Conservation (phyloP, 176 grass and related monocot species). For the Phyllostachys edulis region DNA sequence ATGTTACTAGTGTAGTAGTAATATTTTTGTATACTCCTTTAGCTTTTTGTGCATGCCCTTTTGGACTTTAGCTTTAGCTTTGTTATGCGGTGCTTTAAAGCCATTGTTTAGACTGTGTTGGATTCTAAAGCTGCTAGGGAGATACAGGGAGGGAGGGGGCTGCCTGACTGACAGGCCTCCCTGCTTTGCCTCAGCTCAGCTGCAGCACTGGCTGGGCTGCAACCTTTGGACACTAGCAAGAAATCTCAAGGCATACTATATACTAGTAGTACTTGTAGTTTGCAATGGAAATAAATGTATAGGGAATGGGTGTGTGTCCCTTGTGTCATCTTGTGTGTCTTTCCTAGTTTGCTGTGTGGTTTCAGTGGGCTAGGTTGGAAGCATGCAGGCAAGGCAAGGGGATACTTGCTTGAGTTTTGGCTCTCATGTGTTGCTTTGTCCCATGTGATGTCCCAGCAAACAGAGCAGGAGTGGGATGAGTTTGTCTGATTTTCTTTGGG, state of each 20-base stretch:
- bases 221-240: not conserved
- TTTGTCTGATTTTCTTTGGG: constrained; percentile 4
- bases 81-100: constrained; percentile 39
- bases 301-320: not conserved
- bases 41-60: constrained; percentile 34
- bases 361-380: not conserved
- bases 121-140: constrained; percentile 37
- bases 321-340: not conserved
- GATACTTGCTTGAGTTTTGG: not conserved
- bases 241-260: not conserved
- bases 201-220: not conserved
- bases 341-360: not conserved
- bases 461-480: not conserved
- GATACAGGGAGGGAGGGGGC: not conserved
- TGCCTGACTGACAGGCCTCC: not conserved
- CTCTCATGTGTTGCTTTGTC: not conserved
- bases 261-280: not conserved
- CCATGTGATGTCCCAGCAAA: constrained; percentile 22
- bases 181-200: not conserved
- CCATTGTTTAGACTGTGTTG: constrained; percentile 41
- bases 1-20: not conserved
- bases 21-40: not conserved
- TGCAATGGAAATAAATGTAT: not conserved
- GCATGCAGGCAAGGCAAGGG: not conserved
- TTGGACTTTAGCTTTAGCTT: constrained; percentile 36